phyloP scores from a whole-genome alignment of 768 basidiomycete genomes.

The Albatrellus ellisii region DNA sequence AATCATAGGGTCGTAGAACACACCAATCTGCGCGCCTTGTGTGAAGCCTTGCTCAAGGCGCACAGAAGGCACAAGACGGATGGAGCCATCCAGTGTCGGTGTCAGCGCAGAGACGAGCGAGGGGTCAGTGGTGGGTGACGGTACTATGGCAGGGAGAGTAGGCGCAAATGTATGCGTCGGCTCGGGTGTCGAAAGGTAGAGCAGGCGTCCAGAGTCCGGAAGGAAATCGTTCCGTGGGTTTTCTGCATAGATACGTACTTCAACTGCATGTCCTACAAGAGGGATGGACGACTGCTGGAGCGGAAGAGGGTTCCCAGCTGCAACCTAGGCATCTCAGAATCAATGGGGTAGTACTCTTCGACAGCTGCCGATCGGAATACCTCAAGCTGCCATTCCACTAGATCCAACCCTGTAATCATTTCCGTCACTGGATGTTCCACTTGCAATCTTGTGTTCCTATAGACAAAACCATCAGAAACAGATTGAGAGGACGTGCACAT shows the following conservation, averaged over 20 bases:
- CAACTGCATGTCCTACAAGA: slow-evolving; percentile 86
- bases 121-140: not conserved
- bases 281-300: slow-evolving; percentile 68
- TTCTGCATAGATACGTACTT: slow-evolving; percentile 92
- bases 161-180: slow-evolving; percentile 63
- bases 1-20: slow-evolving; percentile 89
- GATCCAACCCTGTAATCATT: slow-evolving; percentile 88
- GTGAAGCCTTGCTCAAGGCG: slow-evolving; percentile 87
- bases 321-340: slow-evolving; percentile 37
- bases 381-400: slow-evolving; percentile 93
- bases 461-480: not conserved
- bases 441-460: slow-evolving; percentile 74
- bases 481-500: not conserved
- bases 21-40: slow-evolving; percentile 68
- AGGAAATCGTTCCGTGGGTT: slow-evolving; percentile 89
- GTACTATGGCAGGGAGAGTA: slow-evolving; percentile 20
- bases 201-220: slow-evolving; percentile 75
- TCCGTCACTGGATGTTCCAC: slow-evolving; percentile 92
- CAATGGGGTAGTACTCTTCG: slow-evolving; percentile 1
- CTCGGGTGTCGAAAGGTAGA: slow-evolving; percentile 70
- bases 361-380: slow-evolving; percentile 21
- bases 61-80: slow-evolving; percentile 39
- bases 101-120: not conserved
- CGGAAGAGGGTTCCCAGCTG: slow-evolving; percentile 78
- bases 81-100: slow-evolving; percentile 10